Conservation (phyloP, 129 eudicot species). For the Escallonia herrerae region DNA sequence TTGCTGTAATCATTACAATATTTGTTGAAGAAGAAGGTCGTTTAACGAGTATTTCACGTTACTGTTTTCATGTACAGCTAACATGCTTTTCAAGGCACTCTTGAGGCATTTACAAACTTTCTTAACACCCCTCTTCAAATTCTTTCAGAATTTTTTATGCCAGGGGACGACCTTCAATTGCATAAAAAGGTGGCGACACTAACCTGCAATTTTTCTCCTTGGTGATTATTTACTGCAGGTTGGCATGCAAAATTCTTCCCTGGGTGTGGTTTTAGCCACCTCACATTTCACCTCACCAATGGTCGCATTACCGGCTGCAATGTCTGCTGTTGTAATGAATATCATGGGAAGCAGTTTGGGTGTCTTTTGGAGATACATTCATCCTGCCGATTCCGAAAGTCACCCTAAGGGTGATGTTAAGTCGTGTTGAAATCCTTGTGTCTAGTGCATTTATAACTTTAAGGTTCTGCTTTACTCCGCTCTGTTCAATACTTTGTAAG, state of each 20-base stretch:
- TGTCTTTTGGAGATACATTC: conserved; percentile 61
- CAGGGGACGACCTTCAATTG: too few relatives aligned
- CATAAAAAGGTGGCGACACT: too few relatives aligned
- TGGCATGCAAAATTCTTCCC: conserved; percentile 89
- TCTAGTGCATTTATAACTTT: not conserved
- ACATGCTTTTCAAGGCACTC: too few relatives aligned
- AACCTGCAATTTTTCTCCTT: not conserved
- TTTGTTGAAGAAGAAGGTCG: too few relatives aligned
- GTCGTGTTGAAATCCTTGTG: not conserved
- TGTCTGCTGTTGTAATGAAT: conserved; percentile 86
- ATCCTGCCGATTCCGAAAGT: conserved; percentile 43
- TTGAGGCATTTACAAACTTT: too few relatives aligned
- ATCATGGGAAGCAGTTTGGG: conserved; percentile 88
- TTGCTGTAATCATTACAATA: too few relatives aligned
- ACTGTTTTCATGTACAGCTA: too few relatives aligned
- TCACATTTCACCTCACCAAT: conserved; percentile 64
- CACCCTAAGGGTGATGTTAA: conserved; percentile 13
- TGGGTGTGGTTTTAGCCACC: conserved; percentile 86
- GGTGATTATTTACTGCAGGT: conserved; percentile 39
- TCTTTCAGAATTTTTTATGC: too few relatives aligned
- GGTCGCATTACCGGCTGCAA: conserved; percentile 78
- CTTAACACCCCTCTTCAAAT: too few relatives aligned
- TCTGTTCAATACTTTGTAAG: not conserved
- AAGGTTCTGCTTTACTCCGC: not conserved
- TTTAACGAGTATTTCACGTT: too few relatives aligned